These are phyloP conservation scores for Flagelloscypha sp. DNA, from an alignment of 768 basidiomycete species.

Conservation along the genomic window DNA sequence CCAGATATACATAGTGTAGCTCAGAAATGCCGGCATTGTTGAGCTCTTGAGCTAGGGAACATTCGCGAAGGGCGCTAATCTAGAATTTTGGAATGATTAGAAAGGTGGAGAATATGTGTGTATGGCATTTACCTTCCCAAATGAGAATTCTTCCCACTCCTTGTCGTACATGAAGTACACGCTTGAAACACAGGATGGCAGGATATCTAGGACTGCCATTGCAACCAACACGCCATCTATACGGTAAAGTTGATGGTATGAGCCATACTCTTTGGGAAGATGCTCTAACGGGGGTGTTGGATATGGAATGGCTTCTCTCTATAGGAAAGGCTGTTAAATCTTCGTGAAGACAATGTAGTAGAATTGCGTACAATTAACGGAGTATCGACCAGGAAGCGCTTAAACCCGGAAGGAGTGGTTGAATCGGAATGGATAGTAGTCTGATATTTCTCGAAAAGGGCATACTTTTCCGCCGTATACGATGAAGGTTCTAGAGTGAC, in stretches of 20 bases:
- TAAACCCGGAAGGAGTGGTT: conserved; percentile 46
- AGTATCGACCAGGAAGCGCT: conserved; percentile 69
- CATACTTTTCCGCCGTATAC: conserved; percentile 74
- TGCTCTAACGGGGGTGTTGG: conserved; percentile 35
- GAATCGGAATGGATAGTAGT: conserved; percentile 65
- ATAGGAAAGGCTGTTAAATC: not conserved
- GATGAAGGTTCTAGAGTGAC: conserved; percentile 69
- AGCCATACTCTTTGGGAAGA: conserved; percentile 78
- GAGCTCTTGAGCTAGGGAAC: conserved; percentile 68
- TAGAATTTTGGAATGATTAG: conserved; percentile 18
- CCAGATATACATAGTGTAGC: conserved; percentile 80
- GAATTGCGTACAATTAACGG: conserved; percentile 58
- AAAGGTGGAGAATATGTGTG: not conserved
- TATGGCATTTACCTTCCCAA: conserved; percentile 58
- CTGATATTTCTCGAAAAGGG: conserved; percentile 73
- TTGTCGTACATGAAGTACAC: conserved; percentile 89
- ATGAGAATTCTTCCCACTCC: conserved; percentile 55
- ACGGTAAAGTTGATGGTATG: conserved; percentile 84
- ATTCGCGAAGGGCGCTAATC: conserved; percentile 83
- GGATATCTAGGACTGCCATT: conserved; percentile 81
- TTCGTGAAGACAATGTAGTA: not conserved
- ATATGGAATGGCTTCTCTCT: conserved; percentile 62
- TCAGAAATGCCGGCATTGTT: conserved; percentile 52
- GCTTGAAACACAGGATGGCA: conserved; percentile 68
- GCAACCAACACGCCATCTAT: conserved; percentile 79